These are phyloP conservation scores for Hypomontagnella monticulosa DNA, from an alignment of 495 filamentous ascomycete species.

Conservation along the genomic window DNA sequence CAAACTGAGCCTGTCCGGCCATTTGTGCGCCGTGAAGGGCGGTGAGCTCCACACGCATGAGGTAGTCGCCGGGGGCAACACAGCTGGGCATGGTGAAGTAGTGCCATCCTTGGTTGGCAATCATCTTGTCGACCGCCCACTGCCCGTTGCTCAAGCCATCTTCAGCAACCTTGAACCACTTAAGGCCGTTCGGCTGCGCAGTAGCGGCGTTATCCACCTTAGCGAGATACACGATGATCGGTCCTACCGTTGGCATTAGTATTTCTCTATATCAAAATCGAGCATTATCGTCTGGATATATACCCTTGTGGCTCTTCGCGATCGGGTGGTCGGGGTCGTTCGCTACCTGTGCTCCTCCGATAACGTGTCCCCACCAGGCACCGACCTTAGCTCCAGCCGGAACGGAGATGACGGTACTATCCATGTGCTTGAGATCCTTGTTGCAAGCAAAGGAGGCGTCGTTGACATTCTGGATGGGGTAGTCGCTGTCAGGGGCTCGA, in stretches of 20 bases:
- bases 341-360: slow-evolving; percentile 54
- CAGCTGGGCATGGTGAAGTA: slow-evolving; percentile 58
- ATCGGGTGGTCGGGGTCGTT: slow-evolving; percentile 63
- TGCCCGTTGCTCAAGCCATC: slow-evolving; percentile 52
- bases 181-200: slow-evolving; percentile 48
- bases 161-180: slow-evolving; percentile 60
- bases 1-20: slow-evolving; percentile 59
- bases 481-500: slow-evolving; percentile 58
- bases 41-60: slow-evolving; percentile 63
- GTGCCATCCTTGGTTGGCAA: slow-evolving; percentile 55
- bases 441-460: slow-evolving; percentile 53
- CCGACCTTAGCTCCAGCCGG: slow-evolving; percentile 58
- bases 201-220: slow-evolving; percentile 58
- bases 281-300: background rate
- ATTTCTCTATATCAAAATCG: background rate
- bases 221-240: slow-evolving; percentile 60
- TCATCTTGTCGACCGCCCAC: slow-evolving; percentile 58
- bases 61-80: slow-evolving; percentile 58
- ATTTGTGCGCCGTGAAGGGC: slow-evolving; percentile 57
- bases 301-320: slow-evolving; percentile 57
- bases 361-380: slow-evolving; percentile 62
- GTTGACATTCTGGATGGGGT: slow-evolving; percentile 53
- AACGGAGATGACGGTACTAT: slow-evolving; percentile 57
- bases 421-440: slow-evolving; percentile 45
- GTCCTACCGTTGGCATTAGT: slow-evolving; percentile 42